phyloP scores from a whole-genome alignment of 352 stramenopile genomes.

The Phytophthora hybrid region DNA sequence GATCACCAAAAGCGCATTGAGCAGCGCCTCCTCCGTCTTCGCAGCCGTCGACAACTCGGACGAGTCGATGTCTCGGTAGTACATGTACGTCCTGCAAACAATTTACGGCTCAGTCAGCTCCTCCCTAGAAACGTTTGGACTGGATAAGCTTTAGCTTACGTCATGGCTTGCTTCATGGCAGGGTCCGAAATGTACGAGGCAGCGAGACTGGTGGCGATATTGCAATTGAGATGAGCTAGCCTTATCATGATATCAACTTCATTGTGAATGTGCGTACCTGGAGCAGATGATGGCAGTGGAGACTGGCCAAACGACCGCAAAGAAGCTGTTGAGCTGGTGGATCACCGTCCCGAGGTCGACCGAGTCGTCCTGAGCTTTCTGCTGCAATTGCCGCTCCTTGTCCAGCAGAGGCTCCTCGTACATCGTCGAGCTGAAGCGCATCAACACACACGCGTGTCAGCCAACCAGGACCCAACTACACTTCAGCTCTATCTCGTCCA shows the following conservation, averaged over 20 bases:
- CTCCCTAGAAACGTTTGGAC: background rate
- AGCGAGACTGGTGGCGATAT: slow-evolving; percentile 44
- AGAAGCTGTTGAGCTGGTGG: slow-evolving; percentile 80
- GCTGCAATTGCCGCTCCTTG: slow-evolving; percentile 38
- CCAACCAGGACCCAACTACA: background rate
- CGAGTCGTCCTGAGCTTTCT: slow-evolving; percentile 15
- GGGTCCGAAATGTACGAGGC: slow-evolving; percentile 58
- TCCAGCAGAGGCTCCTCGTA: slow-evolving; percentile 69
- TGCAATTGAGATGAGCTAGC: background rate
- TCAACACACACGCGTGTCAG: background rate
- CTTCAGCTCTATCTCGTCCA: background rate
- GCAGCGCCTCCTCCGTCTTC: slow-evolving; percentile 67
- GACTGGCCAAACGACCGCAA: slow-evolving; percentile 79
- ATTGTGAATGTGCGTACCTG: slow-evolving; percentile 39
- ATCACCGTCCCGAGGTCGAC: slow-evolving; percentile 48
- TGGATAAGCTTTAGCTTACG: slow-evolving; percentile 35
- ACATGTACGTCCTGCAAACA: slow-evolving; percentile 72
- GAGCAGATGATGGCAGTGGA: slow-evolving; percentile 75
- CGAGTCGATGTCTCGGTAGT: slow-evolving; percentile 77
- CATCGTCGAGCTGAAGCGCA: slow-evolving; percentile 34
- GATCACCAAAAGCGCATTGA: slow-evolving; percentile 87
- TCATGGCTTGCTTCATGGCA: slow-evolving; percentile 63
- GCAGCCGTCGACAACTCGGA: slow-evolving; percentile 45
- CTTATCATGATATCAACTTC: background rate
- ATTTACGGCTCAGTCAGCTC: background rate